These are phyloP conservation scores for Lycium ferocissimum DNA, from an alignment of 257 asterid genomes.

Conservation along the genomic window DNA sequence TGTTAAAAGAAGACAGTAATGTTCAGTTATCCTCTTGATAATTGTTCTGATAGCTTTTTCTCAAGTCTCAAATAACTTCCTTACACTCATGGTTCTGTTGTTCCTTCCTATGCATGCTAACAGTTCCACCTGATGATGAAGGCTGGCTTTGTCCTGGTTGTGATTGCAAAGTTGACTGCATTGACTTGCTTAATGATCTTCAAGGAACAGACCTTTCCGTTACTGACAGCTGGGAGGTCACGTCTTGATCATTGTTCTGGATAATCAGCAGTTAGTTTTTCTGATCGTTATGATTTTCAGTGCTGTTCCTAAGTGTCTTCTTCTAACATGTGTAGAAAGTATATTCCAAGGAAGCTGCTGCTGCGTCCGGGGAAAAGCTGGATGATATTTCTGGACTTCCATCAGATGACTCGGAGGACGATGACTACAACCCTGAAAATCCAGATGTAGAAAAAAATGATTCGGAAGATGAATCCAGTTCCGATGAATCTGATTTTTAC, in stretches of 20 bases:
- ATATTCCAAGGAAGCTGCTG: constrained; percentile 93
- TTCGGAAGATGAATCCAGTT: constrained; percentile 61
- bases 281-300: background rate
- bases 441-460: constrained; percentile 51
- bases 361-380: constrained; percentile 71
- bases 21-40: constrained; percentile 34
- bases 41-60: constrained; percentile 27
- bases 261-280: constrained; percentile 11
- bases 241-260: constrained; percentile 36
- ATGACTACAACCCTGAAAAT: constrained; percentile 86
- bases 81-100: constrained; percentile 27
- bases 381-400: constrained; percentile 63
- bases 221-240: constrained; percentile 94
- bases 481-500: constrained; percentile 63
- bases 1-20: constrained; percentile 80
- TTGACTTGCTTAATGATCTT: constrained; percentile 76
- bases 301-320: constrained; percentile 42
- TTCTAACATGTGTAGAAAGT: constrained; percentile 67
- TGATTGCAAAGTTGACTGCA: constrained; percentile 92
- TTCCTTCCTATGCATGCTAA: constrained; percentile 36
- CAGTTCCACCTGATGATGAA: constrained; percentile 98
- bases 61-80: constrained; percentile 25
- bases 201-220: constrained; percentile 64
- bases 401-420: constrained; percentile 94
- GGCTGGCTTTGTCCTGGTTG: constrained; percentile 99